Evolutionary conservation across 176 grass and related monocot genomes (phyloP).

Genomic region (Typha latifolia): DNA sequence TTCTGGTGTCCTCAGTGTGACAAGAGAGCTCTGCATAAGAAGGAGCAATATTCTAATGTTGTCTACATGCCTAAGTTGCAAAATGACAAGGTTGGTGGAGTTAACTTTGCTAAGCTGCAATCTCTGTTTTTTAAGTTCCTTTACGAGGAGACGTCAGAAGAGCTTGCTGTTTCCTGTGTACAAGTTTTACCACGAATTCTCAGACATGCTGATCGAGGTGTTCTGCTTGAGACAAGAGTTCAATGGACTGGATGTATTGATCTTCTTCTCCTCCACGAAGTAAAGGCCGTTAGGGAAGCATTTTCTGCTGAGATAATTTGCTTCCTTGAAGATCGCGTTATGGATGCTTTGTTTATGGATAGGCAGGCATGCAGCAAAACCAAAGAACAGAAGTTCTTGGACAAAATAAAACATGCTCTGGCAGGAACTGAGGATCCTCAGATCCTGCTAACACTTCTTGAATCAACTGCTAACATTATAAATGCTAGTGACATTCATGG

Average conservation of each 20-base stretch:
- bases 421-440: slow-evolving; percentile 39
- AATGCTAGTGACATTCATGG: slow-evolving; percentile 58
- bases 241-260: slow-evolving; percentile 64
- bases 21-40: slow-evolving; percentile 23
- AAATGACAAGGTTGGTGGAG: slow-evolving; percentile 29
- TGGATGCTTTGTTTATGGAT: slow-evolving; percentile 62
- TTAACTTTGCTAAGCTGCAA: slow-evolving; percentile 35
- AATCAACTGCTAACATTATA: slow-evolving; percentile 64
- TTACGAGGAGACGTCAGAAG: slow-evolving; percentile 43
- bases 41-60: slow-evolving; percentile 34
- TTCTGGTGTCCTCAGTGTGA: slow-evolving; percentile 75
- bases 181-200: slow-evolving; percentile 76
- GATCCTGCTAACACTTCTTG: slow-evolving; percentile 57
- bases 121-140: slow-evolving; percentile 73
- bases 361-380: slow-evolving; percentile 21
- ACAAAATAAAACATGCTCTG: slow-evolving; percentile 62
- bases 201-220: slow-evolving; percentile 40
- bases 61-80: slow-evolving; percentile 35
- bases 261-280: slow-evolving; percentile 63
- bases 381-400: slow-evolving; percentile 55
- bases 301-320: slow-evolving; percentile 68
- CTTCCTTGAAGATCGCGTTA: slow-evolving; percentile 56
- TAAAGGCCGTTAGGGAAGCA: slow-evolving; percentile 68
- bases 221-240: slow-evolving; percentile 48
- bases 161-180: slow-evolving; percentile 49